Percentiles rank a stretch among this genome's conserved stretches.
phyloP scores from a whole-genome alignment of 169 alveolate genomes.

The Plasmodium falciparum region DNA sequence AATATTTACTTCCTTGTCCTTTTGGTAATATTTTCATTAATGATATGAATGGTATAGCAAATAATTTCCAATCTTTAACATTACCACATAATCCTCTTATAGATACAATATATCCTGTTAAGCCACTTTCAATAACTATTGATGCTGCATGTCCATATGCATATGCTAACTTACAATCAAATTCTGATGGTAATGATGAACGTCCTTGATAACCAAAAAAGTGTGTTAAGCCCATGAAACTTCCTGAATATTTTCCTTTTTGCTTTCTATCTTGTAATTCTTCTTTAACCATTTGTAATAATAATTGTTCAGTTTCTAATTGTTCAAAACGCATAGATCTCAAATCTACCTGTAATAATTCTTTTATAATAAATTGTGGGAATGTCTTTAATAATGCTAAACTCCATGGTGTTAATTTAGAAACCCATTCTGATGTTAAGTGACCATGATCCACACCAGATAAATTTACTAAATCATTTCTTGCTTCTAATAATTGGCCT shows the following conservation, averaged over 20 bases:
- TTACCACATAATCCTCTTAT: slow-evolving; percentile 94
- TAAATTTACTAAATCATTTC: slow-evolving; percentile 67
- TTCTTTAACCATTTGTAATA: slow-evolving; percentile 94
- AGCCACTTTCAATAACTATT: slow-evolving; percentile 92
- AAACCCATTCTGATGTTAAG: slow-evolving; percentile 79
- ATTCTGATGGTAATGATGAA: slow-evolving; percentile 97
- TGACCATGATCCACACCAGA: slow-evolving; percentile 20
- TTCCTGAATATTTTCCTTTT: slow-evolving; percentile 92
- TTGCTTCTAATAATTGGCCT: slow-evolving; percentile 75
- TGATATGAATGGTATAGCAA: slow-evolving; percentile 94
- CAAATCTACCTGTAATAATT: slow-evolving; percentile 89
- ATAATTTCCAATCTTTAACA: slow-evolving; percentile 95
- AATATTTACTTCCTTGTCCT: slow-evolving; percentile 54
- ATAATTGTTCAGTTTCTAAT: slow-evolving; percentile 95
- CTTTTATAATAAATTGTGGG: slow-evolving; percentile 95
- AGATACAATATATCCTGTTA: slow-evolving; percentile 95
- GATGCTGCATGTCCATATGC: slow-evolving; percentile 97
- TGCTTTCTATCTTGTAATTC: slow-evolving; percentile 93
- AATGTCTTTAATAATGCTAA: slow-evolving; percentile 93
- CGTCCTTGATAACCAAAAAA: slow-evolving; percentile 99
- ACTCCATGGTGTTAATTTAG: slow-evolving; percentile 94
- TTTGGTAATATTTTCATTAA: slow-evolving; percentile 90
- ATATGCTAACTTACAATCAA: slow-evolving; percentile 95
- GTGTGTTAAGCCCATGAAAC: slow-evolving; percentile 96
- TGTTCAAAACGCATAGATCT: slow-evolving; percentile 82